A percentile compares a stretch with the other conserved stretches of the same genome.
Conservation (phyloP, 1,284 basidiomycete genomes). For the Crepidotus sp. region DNA sequence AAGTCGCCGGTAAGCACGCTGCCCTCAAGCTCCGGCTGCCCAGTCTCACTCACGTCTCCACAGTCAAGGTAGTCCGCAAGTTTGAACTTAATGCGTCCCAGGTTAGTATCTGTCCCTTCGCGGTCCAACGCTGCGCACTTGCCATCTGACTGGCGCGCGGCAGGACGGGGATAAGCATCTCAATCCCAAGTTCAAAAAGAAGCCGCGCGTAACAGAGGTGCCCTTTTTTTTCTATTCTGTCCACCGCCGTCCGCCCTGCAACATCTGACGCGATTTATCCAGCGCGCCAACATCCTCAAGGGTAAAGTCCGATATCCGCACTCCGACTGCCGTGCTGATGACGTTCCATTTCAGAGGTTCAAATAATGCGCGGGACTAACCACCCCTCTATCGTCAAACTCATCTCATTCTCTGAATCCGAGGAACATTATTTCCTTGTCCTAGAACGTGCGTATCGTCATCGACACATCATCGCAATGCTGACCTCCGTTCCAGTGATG, state of each 20-base stretch:
- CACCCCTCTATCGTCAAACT: conserved; percentile 90
- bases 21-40: background rate
- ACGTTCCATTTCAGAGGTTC: conserved; percentile 72
- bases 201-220: conserved; percentile 95
- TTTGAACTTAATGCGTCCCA: conserved; percentile 91
- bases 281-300: conserved; percentile 98
- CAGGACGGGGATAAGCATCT: conserved; percentile 89
- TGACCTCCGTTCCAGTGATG: conserved; percentile 54
- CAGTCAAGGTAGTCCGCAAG: conserved; percentile 96
- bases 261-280: conserved; percentile 28
- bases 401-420: conserved; percentile 82
- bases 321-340: conserved; percentile 3
- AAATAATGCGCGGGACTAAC: conserved; percentile 95
- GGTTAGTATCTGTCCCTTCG: conserved; percentile 52
- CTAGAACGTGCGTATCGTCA: conserved; percentile 64
- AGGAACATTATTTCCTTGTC: conserved; percentile 91
- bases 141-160: conserved; percentile 19
- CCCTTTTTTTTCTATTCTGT: conserved; percentile 27
- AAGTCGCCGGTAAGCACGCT: conserved; percentile 69
- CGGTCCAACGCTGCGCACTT: conserved; percentile 18
- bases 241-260: conserved; percentile 16
- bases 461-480: background rate
- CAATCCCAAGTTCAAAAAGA: conserved; percentile 89
- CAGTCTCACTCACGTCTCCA: conserved; percentile 13
- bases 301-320: conserved; percentile 33